These are phyloP conservation scores for Ophiocordyceps polyrhachis-furcata DNA, from an alignment of 2,329 filamentous ascomycete species.

Conservation along the genomic window DNA sequence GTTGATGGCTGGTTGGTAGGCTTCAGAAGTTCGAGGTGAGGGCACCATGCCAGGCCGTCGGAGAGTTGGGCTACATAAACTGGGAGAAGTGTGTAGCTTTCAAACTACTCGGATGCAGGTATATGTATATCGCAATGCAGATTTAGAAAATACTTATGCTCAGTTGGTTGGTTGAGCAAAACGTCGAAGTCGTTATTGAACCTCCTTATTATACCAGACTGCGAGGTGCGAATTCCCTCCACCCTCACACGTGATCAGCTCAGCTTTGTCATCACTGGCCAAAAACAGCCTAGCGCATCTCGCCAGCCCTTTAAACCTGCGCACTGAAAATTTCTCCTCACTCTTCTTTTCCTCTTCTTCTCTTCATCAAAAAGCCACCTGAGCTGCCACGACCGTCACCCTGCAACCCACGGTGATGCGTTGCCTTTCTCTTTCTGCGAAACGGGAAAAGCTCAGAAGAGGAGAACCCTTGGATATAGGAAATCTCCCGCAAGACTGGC, in stretches of 20 bases:
- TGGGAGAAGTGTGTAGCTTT: neutral
- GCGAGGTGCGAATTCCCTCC: too few species aligned
- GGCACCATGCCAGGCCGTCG: too few species aligned
- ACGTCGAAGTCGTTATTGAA: too few species aligned
- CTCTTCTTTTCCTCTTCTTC: constrained; percentile 21
- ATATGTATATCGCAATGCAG: too few species aligned
- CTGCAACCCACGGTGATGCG: constrained; percentile 38
- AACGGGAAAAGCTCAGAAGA: constrained; percentile 37
- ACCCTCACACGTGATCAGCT: neutral
- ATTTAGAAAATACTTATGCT: too few species aligned
- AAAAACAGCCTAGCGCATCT: neutral
- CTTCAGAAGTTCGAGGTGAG: too few species aligned
- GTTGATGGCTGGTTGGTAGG: too few species aligned
- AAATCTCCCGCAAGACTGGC: constrained; percentile 31
- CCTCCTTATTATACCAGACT: too few species aligned
- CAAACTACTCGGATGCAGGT: too few species aligned
- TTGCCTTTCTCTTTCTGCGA: constrained; percentile 32
- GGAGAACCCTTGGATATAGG: constrained; percentile 41
- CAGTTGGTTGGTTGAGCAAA: too few species aligned
- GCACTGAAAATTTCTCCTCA: constrained; percentile 11
- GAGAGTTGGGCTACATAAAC: too few species aligned
- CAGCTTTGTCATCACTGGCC: neutral
- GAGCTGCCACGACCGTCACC: constrained; percentile 46
- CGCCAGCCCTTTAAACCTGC: neutral
- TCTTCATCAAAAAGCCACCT: constrained; percentile 44